Percentiles rank a stretch among this genome's conserved stretches.
Evolutionary conservation across 2,329 filamentous ascomycete genomes (phyloP).

Genomic region (Plectosphaerella plurivora): DNA sequence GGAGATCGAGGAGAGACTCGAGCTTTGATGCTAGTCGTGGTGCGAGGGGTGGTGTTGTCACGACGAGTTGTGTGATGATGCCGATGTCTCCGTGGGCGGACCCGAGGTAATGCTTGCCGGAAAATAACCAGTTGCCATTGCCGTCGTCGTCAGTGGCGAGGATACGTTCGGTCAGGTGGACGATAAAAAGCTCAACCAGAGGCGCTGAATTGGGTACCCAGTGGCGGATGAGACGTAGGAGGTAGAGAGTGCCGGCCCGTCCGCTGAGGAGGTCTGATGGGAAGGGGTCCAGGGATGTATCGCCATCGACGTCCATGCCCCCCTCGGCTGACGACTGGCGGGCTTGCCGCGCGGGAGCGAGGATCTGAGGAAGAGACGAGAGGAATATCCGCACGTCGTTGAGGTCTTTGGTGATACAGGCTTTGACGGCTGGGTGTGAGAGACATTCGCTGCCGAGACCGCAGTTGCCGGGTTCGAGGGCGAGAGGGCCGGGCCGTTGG

Average conservation of each 20-base stretch:
- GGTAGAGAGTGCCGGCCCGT: constrained; percentile 62
- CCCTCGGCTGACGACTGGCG: background rate
- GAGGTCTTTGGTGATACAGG: constrained; percentile 34
- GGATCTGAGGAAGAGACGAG: constrained; percentile 28
- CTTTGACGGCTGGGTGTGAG: constrained; percentile 37
- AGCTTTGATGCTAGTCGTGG: constrained; percentile 48
- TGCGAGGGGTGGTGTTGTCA: constrained; percentile 51
- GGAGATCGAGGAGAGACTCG: constrained; percentile 51
- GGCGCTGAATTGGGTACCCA: constrained; percentile 45
- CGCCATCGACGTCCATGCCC: background rate
- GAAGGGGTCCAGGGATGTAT: constrained; percentile 27
- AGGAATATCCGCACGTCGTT: constrained; percentile 33
- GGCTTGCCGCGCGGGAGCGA: constrained; percentile 14
- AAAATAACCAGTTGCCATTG: constrained; percentile 55
- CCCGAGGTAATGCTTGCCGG: constrained; percentile 58
- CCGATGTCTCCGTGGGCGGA: constrained; percentile 65
- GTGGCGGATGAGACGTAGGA: constrained; percentile 58
- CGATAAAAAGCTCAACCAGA: constrained; percentile 48
- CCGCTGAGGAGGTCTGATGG: constrained; percentile 63
- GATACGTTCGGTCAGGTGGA: constrained; percentile 55
- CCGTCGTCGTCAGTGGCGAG: constrained; percentile 41
- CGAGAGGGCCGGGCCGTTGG: constrained; percentile 20
- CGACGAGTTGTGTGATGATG: constrained; percentile 65
- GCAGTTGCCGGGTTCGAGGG: constrained; percentile 37
- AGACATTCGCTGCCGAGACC: constrained; percentile 47